Base-by-base conservation (phyloP, 1,284 basidiomycete species). In the Fistulinella staudtii region DNA sequence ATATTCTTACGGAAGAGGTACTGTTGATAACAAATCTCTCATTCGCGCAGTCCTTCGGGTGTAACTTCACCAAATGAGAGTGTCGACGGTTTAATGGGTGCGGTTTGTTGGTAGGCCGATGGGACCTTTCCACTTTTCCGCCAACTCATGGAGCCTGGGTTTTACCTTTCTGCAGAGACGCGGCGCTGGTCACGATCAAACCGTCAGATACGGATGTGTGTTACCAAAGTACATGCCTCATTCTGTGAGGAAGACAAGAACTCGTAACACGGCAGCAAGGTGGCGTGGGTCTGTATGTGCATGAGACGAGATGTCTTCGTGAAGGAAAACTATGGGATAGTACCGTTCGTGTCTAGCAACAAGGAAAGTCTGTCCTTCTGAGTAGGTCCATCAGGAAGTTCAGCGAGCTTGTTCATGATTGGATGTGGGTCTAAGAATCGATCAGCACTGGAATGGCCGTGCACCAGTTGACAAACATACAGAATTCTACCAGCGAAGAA, bases 101-200 rank as follows among this genome's bases (percentile, higher is more conserved):
- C 52, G 49, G 24, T 52, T 50, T 14, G 49, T 50, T 22, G 43
- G 36, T 25, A 51, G 23, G 30, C 44, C 43, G n/a, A 43, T 37
- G 11, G 49, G 38, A 2, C 50, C 50, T 18, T 41, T 36, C 30
- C 36, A 31, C 10, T 22, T 18, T 20, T 52, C 23, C 18, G 50
- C 50, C 31, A 51, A 31, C 18, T 51, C 48, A 2, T 49, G 48
- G 33, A 49, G 47, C 10, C 40, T 39, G 15, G 37, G 37, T 27
- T 49, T 49, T 21, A 40, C 21, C 8, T 39, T 49, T 31, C 49
- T 14, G 18, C 41, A 49, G 22, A 49, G 47, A 34, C 39, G 47
- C 0, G 47, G 48, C 7, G 40, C 48, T 49, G 13, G 20, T 28
- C 14, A 24, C 9, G 9, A 3, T 28, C 33, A 21, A 34, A 34